phyloP scores from a whole-genome alignment of 2,329 filamentous ascomycete genomes.

The Chaetomiaceae sp. region DNA sequence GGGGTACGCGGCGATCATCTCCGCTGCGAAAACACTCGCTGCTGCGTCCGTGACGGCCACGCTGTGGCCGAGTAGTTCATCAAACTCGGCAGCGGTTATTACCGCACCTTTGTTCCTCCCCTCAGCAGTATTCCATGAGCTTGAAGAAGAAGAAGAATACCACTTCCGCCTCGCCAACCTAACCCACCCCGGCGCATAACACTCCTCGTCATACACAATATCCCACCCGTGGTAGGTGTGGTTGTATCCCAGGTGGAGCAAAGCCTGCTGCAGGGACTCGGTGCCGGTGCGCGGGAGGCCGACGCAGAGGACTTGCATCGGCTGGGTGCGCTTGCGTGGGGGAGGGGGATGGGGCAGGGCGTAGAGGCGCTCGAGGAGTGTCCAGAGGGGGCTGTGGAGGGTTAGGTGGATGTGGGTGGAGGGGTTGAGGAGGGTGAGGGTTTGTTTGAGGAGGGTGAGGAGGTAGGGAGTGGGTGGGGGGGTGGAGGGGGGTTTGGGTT shows the following conservation, averaged over 20 bases:
- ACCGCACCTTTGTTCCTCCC: neutral
- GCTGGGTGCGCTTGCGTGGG: constrained; percentile 4
- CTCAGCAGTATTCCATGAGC: too few species aligned
- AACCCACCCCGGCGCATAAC: constrained; percentile 19
- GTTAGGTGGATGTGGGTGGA: neutral
- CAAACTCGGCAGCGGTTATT: constrained; percentile 22
- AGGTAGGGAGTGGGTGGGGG: neutral
- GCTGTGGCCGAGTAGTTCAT: constrained; percentile 22
- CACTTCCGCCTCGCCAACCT: constrained; percentile 15
- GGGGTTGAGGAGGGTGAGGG: constrained; percentile 8
- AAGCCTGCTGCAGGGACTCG: constrained; percentile 25
- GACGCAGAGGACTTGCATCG: constrained; percentile 22
- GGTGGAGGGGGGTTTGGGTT: neutral
- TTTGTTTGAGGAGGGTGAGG: neutral
- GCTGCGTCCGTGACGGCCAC: constrained; percentile 26
- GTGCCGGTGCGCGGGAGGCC: constrained; percentile 24
- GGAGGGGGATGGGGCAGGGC: constrained; percentile 16
- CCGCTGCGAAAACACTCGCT: constrained; percentile 35
- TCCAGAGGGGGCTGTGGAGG: constrained; percentile 15
- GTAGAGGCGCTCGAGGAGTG: constrained; percentile 7
- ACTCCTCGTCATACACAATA: constrained; percentile 19
- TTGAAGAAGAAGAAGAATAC: too few species aligned
- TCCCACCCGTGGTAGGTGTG: constrained; percentile 27
- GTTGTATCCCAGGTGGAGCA: constrained; percentile 21
- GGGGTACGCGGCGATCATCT: constrained; percentile 38